These are phyloP conservation scores for Neolentinus lepideus DNA, from an alignment of 1,284 basidiomycete genomes.

Conservation along the genomic window DNA sequence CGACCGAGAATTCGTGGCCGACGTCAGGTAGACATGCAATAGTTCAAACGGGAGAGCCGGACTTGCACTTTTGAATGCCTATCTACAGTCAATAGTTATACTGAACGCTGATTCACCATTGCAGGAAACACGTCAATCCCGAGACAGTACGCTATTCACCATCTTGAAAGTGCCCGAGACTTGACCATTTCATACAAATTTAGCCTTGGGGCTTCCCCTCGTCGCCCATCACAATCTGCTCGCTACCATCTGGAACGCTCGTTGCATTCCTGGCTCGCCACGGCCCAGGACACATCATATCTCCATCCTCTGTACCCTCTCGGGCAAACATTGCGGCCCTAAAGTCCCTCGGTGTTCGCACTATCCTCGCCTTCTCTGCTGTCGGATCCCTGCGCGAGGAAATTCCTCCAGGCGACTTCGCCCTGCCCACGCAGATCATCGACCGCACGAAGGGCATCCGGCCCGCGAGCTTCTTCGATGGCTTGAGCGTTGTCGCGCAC, in stretches of 20 bases:
- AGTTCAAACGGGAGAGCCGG: too few relatives aligned
- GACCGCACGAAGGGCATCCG: conserved; percentile 94
- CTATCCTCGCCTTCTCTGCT: conserved; percentile 90
- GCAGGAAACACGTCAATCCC: conserved; percentile 63
- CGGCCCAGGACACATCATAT: conserved; percentile 68
- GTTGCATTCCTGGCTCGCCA: conserved; percentile 94
- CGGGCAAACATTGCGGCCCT: conserved; percentile 95
- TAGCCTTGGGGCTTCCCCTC: conserved; percentile 94
- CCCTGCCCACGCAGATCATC: conserved; percentile 90
- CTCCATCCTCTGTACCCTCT: conserved; percentile 73
- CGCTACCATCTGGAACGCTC: conserved; percentile 70
- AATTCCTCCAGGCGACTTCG: conserved; percentile 86
- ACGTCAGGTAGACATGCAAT: too few relatives aligned
- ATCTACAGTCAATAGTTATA: not conserved
- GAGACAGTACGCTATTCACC: conserved; percentile 45
- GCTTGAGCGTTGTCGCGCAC: conserved; percentile 80
- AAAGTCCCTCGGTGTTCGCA: conserved; percentile 86
- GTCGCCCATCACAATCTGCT: conserved; percentile 85
- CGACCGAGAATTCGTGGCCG: too few relatives aligned
- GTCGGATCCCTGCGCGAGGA: conserved; percentile 96
- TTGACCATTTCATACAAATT: not conserved
- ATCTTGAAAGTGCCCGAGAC: not conserved
- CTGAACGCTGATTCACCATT: not conserved
- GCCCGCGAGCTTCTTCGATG: conserved; percentile 83
- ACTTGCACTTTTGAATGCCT: not conserved